Evolutionary conservation across 345 rosid species (phyloP), one percentile per base, ranked within the genome.

Genomic region (Odontarrhena argentea): DNA sequence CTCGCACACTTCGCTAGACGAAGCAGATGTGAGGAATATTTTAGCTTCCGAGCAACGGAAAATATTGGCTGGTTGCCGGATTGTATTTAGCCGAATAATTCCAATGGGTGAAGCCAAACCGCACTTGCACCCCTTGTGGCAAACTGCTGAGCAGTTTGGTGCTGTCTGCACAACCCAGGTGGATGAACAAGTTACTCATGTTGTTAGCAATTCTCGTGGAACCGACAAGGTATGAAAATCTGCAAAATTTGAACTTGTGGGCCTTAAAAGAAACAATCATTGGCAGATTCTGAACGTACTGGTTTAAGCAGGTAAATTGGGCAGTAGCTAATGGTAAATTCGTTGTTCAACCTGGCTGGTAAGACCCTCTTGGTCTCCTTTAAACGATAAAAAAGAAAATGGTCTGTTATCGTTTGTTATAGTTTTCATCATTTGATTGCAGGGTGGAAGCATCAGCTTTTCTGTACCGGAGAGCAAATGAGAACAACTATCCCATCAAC

Each of bases 361-460:
- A 76, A 83, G 93, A 60, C 54, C 43, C 48, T 65, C 52, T 43
- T 34, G 48, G 63, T 34, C 13, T 25, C 34, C 28, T 48, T 7
- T 13, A 52, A 36, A 12, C 3, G 66, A 5, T 15, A 10, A 9
- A 25, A 37, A 25, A 24, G 34, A 52, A 10, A 13, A n/a, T 25
- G 12, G 26, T 56, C 24, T 28, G 9, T 37, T 57, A 53, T 43
- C 18, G 43, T 62, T 32, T 56, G 42, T 66, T 59, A 55, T 63
- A 74, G 25, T 43, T 69, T 22, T n/a, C 40, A 28, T 65, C 6
- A 60, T 57, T 30, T 5, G 66, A 52, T 53, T 63, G 76, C 85
- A 94, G 99, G 99, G 99, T 94, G 79, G 99, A 94, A 84, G 99
- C 99, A 45, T 91, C 99, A 32, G 91, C 99, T 57, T 78, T 91